Conservation (phyloP, 768 basidiomycete species). For the Phaeotremella fagi region DNA sequence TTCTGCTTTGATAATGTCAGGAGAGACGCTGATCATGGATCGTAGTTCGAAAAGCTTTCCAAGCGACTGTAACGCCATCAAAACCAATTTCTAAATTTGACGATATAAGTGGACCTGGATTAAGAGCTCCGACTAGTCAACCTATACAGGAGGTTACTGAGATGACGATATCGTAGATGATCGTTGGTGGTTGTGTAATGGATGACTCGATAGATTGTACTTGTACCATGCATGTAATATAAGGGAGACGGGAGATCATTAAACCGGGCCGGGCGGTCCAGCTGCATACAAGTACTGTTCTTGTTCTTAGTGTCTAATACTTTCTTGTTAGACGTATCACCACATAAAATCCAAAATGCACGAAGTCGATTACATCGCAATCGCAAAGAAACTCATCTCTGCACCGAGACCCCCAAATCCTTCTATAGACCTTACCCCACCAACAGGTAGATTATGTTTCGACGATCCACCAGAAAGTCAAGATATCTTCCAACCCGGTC, state of each 20-base stretch:
- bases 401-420: background rate
- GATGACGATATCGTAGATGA: no score
- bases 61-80: slow-evolving; percentile 21
- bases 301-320: no score
- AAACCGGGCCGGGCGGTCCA: background rate
- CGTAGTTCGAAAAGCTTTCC: slow-evolving; percentile 37
- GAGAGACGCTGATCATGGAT: no score
- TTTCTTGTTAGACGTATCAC: no score
- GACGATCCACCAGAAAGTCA: background rate
- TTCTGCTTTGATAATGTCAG: background rate
- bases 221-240: no score
- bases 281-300: no score
- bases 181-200: no score
- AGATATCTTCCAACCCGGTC: background rate
- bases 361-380: background rate
- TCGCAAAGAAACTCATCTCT: background rate
- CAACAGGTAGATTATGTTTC: background rate
- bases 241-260: background rate
- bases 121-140: background rate
- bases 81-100: slow-evolving; percentile 23
- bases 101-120: slow-evolving; percentile 27
- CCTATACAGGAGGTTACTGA: no score
- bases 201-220: no score
- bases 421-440: background rate
- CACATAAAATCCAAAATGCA: no score